These are phyloP conservation scores for Dactylellina cionopaga DNA, from an alignment of 2,329 filamentous ascomycete genomes.

Conservation along the genomic window DNA sequence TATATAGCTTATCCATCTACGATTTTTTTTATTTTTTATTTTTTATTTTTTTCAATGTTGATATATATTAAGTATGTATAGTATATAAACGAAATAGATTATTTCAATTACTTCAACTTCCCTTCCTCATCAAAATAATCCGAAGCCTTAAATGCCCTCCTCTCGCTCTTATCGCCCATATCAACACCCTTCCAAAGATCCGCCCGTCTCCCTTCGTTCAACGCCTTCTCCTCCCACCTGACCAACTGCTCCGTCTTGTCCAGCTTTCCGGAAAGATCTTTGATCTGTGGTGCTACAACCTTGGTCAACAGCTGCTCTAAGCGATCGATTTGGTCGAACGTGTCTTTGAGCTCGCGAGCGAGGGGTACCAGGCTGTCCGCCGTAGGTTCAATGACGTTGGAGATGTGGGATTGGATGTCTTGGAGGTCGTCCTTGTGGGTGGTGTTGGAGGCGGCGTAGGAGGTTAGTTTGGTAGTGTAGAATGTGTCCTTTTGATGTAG, in stretches of 20 bases:
- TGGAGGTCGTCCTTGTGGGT: conserved; percentile 42
- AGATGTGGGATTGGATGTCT: conserved; percentile 55
- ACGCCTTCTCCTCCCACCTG: conserved; percentile 54
- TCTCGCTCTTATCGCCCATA: conserved; percentile 23
- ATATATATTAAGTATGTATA: not conserved
- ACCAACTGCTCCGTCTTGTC: conserved; percentile 56
- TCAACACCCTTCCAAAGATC: conserved; percentile 56
- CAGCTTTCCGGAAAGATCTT: conserved; percentile 54
- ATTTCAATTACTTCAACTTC: conserved; percentile 53
- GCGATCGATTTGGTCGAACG: conserved; percentile 57
- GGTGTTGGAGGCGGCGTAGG: conserved; percentile 16
- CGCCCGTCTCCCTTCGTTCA: conserved; percentile 54
- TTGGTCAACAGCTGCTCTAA: conserved; percentile 55
- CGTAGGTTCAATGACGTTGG: conserved; percentile 56
- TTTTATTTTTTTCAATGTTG: not conserved
- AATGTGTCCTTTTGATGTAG: conserved; percentile 23
- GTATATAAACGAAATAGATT: no score
- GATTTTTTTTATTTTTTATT: not conserved
- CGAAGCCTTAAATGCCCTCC: conserved; percentile 51
- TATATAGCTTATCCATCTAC: not conserved
- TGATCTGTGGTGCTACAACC: conserved; percentile 54
- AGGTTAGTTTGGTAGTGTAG: conserved; percentile 19
- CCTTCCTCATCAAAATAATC: conserved; percentile 56
- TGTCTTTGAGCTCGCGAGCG: conserved; percentile 54
- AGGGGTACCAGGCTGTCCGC: conserved; percentile 54